These are phyloP conservation scores for Calendula officinalis DNA, from an alignment of 129 eudicot genomes.

Conservation along the genomic window DNA sequence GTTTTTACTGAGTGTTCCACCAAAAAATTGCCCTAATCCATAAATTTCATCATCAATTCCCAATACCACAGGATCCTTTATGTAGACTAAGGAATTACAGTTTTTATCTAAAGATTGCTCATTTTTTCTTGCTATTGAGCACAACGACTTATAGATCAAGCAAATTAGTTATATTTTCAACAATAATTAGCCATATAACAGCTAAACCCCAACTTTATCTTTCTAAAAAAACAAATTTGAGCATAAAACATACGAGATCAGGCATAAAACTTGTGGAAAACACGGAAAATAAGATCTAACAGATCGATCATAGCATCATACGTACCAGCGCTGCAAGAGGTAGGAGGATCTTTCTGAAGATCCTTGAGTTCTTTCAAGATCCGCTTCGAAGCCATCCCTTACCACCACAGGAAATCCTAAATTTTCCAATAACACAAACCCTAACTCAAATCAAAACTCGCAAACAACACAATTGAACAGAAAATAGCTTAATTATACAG, in stretches of 20 bases:
- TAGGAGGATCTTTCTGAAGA: constrained; percentile 78
- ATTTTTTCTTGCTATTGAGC: background rate
- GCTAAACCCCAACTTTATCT: background rate
- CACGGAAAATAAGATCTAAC: background rate
- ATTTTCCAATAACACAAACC: constrained; percentile 27
- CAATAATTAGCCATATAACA: background rate
- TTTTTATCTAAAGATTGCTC: constrained; percentile 4
- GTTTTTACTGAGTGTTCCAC: background rate
- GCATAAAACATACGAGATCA: background rate
- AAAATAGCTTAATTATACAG: constrained; percentile 15
- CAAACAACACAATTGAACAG: constrained; percentile 16
- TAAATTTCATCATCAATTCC: background rate
- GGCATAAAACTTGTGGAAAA: background rate
- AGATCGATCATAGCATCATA: background rate
- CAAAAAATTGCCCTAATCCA: background rate
- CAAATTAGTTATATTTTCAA: background rate
- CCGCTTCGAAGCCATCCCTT: constrained; percentile 69
- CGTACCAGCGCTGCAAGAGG: constrained; percentile 72
- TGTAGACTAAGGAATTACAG: background rate
- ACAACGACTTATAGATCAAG: background rate
- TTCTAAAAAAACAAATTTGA: background rate
- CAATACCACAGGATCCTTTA: background rate
- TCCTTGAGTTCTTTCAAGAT: constrained; percentile 68
- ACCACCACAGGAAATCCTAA: constrained; percentile 30
- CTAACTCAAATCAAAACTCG: constrained; percentile 27